Conservation (phyloP, 164 flowering plant species). For the Stephania japonica region DNA sequence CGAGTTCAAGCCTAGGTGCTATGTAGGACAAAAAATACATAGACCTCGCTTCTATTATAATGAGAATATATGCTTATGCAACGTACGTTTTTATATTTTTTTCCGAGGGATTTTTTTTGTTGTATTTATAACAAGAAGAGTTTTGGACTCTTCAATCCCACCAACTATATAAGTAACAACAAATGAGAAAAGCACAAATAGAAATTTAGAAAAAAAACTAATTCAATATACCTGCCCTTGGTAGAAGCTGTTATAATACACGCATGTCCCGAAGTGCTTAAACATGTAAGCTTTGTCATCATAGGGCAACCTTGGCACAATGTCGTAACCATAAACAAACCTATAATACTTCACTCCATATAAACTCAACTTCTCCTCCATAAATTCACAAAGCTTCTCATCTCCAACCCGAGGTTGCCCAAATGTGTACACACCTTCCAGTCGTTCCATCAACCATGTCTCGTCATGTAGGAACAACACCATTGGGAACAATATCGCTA, state of each 20-base stretch:
- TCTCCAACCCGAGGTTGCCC: conserved; percentile 91
- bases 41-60: too few relatives aligned
- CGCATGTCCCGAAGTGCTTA: conserved; percentile 69
- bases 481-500: conserved; percentile 56
- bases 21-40: too few relatives aligned
- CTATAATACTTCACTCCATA: conserved; percentile 48
- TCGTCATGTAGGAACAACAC: conserved; percentile 52
- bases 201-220: neutral
- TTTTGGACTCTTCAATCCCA: too few relatives aligned
- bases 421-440: conserved; percentile 75
- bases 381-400: conserved; percentile 42
- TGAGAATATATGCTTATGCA: too few relatives aligned
- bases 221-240: conserved; percentile 43
- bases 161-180: too few relatives aligned
- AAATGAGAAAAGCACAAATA: too few relatives aligned
- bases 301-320: conserved; percentile 82
- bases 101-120: too few relatives aligned
- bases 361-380: conserved; percentile 35
- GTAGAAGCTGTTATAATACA: conserved; percentile 61
- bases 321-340: conserved; percentile 65
- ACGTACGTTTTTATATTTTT: too few relatives aligned
- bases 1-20: too few relatives aligned
- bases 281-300: conserved; percentile 46
- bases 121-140: too few relatives aligned
- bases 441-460: conserved; percentile 36